Conservation (phyloP, 2,329 filamentous ascomycete species). For the Fusarium sp. region DNA sequence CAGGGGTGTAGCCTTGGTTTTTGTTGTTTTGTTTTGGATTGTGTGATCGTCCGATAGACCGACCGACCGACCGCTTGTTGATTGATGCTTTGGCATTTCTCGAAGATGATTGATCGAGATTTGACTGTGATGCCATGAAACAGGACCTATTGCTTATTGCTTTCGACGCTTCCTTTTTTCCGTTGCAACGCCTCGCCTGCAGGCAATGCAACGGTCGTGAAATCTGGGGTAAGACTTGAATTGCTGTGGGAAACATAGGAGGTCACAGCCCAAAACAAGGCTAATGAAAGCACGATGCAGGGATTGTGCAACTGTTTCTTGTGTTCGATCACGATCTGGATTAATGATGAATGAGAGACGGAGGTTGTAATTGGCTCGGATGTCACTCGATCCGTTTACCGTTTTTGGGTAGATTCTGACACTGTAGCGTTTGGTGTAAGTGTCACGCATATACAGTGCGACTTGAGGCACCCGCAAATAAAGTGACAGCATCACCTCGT, state of each 20-base stretch:
- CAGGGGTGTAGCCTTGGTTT: constrained; percentile 21
- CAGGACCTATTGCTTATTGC: not conserved
- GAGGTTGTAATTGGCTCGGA: constrained; percentile 34
- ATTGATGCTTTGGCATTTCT: constrained; percentile 3
- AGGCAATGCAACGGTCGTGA: constrained; percentile 18
- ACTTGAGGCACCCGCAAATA: not conserved
- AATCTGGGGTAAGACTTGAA: constrained; percentile 37
- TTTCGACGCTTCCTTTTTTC: constrained; percentile 1
- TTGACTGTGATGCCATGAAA: constrained; percentile 1
- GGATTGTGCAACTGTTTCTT: constrained; percentile 28
- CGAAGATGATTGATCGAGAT: not conserved
- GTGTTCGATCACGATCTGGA: constrained; percentile 36
- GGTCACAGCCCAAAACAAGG: constrained; percentile 14
- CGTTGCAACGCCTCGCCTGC: not conserved
- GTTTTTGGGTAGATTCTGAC: not conserved
- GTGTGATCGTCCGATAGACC: constrained; percentile 11
- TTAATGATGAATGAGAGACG: constrained; percentile 17
- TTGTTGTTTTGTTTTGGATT: constrained; percentile 21
- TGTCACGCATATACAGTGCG: constrained; percentile 24
- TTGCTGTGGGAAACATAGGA: not conserved
- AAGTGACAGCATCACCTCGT: not conserved
- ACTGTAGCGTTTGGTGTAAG: constrained; percentile 17
- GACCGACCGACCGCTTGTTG: constrained; percentile 20
- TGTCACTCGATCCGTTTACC: constrained; percentile 20
- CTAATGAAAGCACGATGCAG: constrained; percentile 26